Conservation (phyloP, 2,329 filamentous ascomycete species). For the Pseudogymnoascus sp. region DNA sequence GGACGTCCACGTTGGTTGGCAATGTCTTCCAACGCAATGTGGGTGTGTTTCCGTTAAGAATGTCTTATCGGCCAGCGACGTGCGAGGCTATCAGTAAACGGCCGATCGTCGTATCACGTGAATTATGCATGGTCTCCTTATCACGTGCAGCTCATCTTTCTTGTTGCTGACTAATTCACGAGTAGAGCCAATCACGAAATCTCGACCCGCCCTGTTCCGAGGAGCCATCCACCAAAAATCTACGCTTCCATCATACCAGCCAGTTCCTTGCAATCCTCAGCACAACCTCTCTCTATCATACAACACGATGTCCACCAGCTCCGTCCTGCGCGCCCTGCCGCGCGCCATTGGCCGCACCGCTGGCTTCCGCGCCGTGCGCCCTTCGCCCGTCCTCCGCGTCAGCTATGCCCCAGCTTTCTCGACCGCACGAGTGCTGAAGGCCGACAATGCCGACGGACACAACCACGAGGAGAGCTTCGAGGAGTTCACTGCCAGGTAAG, state of each 20-base stretch:
- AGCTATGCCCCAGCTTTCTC: slow-evolving; percentile 8
- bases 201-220: slow-evolving; percentile 6
- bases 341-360: slow-evolving; percentile 9
- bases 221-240: slow-evolving; percentile 9
- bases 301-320: slow-evolving; percentile 9
- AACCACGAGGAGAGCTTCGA: slow-evolving; percentile 97
- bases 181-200: slow-evolving; percentile 4
- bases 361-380: slow-evolving; percentile 2
- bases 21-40: slow-evolving; percentile 5
- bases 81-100: slow-evolving; percentile 3
- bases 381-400: background rate
- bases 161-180: slow-evolving; percentile 4
- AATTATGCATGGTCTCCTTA: background rate
- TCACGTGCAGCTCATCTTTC: slow-evolving; percentile 5
- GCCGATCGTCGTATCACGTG: background rate
- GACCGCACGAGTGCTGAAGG: slow-evolving; percentile 40
- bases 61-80: slow-evolving; percentile 6
- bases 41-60: slow-evolving; percentile 4
- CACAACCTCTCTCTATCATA: slow-evolving; percentile 5
- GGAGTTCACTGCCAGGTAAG: slow-evolving; percentile 94
- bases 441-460: slow-evolving; percentile 51
- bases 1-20: background rate
- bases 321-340: slow-evolving; percentile 5
- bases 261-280: slow-evolving; percentile 1
- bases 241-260: slow-evolving; percentile 3